Percentiles rank a stretch among this genome's conserved stretches.
Evolutionary conservation across 2,329 filamentous ascomycete species (phyloP).

Genomic region (Emmonsia crescens): DNA sequence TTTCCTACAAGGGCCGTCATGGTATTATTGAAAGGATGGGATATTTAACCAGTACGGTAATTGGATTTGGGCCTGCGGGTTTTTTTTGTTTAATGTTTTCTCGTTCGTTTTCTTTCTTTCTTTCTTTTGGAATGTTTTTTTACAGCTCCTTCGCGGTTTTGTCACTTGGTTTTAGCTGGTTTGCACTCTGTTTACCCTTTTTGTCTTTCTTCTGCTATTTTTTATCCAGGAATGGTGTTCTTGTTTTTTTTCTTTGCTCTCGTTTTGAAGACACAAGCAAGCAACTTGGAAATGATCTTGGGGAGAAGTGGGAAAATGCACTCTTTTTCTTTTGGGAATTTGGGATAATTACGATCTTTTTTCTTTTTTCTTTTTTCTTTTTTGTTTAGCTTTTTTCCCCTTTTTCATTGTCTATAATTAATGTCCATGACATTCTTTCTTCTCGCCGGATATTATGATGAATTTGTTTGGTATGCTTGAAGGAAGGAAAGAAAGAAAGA

Average conservation of each 20-base stretch:
- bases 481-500: no score
- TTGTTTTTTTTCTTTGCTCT: neutral
- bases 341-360: neutral
- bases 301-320: neutral
- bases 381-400: neutral
- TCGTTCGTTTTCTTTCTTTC: neutral
- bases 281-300: neutral
- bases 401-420: no score
- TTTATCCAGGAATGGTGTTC: neutral
- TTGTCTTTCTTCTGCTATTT: neutral
- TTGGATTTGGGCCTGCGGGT: neutral
- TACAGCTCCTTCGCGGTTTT: neutral
- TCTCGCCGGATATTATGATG: neutral
- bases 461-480: neutral
- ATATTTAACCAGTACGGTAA: neutral
- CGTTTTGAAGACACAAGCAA: neutral
- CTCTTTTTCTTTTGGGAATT: no score
- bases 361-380: neutral
- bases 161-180: neutral
- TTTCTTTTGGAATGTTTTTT: neutral
- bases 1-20: neutral
- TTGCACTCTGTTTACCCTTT: neutral
- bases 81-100: no score
- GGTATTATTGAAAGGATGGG: neutral
- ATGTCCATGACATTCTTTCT: neutral